Base-by-base conservation (phyloP, 108 stramenopile species). In the Skeletonema potamos region DNA sequence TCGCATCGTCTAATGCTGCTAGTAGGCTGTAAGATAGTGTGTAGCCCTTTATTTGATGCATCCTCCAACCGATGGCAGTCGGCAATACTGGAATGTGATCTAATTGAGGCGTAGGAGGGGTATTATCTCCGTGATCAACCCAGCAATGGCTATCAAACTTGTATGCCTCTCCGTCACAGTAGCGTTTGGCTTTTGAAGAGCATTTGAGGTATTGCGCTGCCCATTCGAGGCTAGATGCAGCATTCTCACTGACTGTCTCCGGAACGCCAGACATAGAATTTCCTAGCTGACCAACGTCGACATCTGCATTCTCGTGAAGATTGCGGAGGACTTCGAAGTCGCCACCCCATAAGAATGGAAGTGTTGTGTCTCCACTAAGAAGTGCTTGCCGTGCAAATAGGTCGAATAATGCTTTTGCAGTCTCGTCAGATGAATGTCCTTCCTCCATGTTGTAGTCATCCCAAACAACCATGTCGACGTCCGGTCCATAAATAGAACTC, bases 381-480 rank as follows among this genome's bases (percentile, higher is more conserved):
- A 91, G 51, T 26, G 73, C 90, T 68, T 94, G 93, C 27, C 90
- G 82, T 6, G 83, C 76, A 67, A 91, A 90, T 20, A 91, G 65
- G 54, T 91, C 89, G 39, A 78, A 78, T 27, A 78, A 29, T 56
- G 70, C 46, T 13, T 60, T 33, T 22, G 69, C 33, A 18, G 64
- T 48, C 32, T 61, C 77, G 41, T 78, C 77, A 12, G 46, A 29
- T 54, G n/a, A n/a, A n/a, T 59, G 28, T n/a, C 41, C 63, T 27
- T 77, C 68, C 28, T 79, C 76, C 68, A 67, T 66, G 59, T 85
- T 82, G 58, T 85, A 82, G 36, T 74, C 73, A 69, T 94, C 90
- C 90, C 90, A 94, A 46, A 91, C 43, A 32, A 94, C 72, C 70
- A 91, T 58, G 54, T 91, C 93, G 29, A 87, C 77, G 56, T 89